Conservation (phyloP, 2,329 filamentous ascomycete genomes). For the Ophiocordyceps robertsii region DNA sequence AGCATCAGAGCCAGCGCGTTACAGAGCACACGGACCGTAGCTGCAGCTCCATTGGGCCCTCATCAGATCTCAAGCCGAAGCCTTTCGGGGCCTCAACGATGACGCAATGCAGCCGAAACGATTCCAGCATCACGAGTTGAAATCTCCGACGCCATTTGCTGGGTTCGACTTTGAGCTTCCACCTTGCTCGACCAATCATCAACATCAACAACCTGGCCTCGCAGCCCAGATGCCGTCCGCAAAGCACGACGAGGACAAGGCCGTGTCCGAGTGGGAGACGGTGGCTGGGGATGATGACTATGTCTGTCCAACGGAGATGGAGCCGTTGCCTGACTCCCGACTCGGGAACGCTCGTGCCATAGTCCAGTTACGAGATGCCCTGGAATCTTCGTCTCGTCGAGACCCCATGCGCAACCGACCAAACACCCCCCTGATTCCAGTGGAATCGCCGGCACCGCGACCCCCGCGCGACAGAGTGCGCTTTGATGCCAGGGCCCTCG, state of each 20-base stretch:
- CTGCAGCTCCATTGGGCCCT: too few species aligned
- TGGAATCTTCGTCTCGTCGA: neutral
- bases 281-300: conserved; percentile 13
- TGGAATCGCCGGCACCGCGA: neutral
- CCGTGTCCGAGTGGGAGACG: conserved; percentile 17
- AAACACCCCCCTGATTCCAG: neutral
- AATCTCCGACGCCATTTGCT: too few species aligned
- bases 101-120: too few species aligned
- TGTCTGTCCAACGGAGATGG: neutral
- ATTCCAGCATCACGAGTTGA: too few species aligned
- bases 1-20: too few species aligned
- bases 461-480: neutral
- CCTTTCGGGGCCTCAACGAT: too few species aligned
- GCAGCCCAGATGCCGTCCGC: neutral
- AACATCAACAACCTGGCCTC: neutral
- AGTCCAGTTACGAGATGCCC: neutral
- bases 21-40: too few species aligned
- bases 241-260: conserved; percentile 6
- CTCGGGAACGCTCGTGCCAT: neutral
- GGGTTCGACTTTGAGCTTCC: too few species aligned
- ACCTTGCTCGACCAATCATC: too few species aligned
- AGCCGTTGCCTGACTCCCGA: neutral
- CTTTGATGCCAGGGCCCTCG: neutral
- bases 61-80: too few species aligned
- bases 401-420: neutral